Conservation (phyloP, 2,329 filamentous ascomycete species). For the Hymenoscyphus fraxineus region DNA sequence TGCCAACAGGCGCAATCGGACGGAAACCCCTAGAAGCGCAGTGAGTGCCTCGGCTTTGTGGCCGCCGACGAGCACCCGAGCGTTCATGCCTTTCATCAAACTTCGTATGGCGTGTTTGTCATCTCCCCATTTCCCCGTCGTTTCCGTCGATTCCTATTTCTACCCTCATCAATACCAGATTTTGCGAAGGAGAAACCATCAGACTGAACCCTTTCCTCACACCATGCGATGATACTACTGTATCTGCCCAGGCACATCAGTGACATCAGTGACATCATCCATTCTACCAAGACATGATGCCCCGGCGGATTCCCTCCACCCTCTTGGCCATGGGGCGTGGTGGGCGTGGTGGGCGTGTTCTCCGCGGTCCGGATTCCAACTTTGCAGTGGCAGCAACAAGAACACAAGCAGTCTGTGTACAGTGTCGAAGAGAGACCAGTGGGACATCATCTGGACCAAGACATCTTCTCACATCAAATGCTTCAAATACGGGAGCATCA, state of each 20-base stretch:
- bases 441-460: background rate
- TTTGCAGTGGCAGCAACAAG: background rate
- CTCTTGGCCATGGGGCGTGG: background rate
- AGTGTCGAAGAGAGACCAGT: constrained; percentile 11
- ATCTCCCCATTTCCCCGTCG: background rate
- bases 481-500: background rate
- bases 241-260: background rate
- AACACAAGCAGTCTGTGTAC: constrained; percentile 7
- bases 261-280: background rate
- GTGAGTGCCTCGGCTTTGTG: background rate
- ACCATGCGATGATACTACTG: background rate
- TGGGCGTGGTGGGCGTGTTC: constrained; percentile 1
- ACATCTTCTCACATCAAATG: background rate
- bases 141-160: background rate
- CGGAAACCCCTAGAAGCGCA: no score
- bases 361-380: constrained; percentile 6
- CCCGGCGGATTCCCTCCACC: constrained; percentile 13
- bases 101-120: constrained; percentile 5
- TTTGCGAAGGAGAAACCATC: background rate
- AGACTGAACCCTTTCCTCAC: background rate
- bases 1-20: no score
- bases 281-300: background rate
- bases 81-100: background rate
- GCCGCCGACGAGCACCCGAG: background rate
- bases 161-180: background rate